Percentiles rank a stretch among this genome's conserved stretches.
Evolutionary conservation across 2,329 filamentous ascomycete genomes (phyloP).

Genomic region (Phoma herbarum): DNA sequence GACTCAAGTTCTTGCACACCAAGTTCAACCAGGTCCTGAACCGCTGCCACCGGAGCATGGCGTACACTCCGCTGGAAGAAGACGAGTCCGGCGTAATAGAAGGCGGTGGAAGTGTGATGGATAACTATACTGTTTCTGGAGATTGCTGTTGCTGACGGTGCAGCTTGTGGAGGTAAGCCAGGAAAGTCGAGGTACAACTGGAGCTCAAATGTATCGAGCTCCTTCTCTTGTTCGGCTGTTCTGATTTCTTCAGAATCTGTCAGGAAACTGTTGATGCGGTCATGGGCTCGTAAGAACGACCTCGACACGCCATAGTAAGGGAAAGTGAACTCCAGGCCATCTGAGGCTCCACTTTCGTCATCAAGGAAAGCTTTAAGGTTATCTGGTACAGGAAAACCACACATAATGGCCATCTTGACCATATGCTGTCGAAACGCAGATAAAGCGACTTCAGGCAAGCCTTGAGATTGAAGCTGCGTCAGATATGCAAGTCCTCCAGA

Average conservation of each 20-base stretch:
- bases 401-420: slow-evolving; percentile 26
- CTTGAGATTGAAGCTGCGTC: slow-evolving; percentile 18
- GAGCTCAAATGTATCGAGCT: slow-evolving; percentile 22
- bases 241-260: not conserved
- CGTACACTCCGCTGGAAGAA: slow-evolving; percentile 24
- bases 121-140: slow-evolving; percentile 3
- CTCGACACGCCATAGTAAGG: slow-evolving; percentile 23
- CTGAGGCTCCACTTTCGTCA: slow-evolving; percentile 18
- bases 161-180: not conserved
- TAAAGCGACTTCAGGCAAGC: slow-evolving; percentile 9
- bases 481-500: slow-evolving; percentile 22
- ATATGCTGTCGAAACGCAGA: slow-evolving; percentile 24
- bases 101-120: slow-evolving; percentile 21
- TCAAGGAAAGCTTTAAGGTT: slow-evolving; percentile 17
- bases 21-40: slow-evolving; percentile 21
- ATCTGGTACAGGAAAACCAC: slow-evolving; percentile 12
- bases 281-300: slow-evolving; percentile 18
- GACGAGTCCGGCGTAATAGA: slow-evolving; percentile 24
- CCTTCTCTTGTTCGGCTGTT: slow-evolving; percentile 10
- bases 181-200: slow-evolving; percentile 26
- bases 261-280: slow-evolving; percentile 13
- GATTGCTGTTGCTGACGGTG: not conserved
- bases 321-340: slow-evolving; percentile 21
- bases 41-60: not conserved
- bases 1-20: slow-evolving; percentile 20